Evolutionary conservation across 805 yeast species (phyloP), one percentile per base, ranked within the genome.

Genomic region (Zygoascus biomembranicola): DNA sequence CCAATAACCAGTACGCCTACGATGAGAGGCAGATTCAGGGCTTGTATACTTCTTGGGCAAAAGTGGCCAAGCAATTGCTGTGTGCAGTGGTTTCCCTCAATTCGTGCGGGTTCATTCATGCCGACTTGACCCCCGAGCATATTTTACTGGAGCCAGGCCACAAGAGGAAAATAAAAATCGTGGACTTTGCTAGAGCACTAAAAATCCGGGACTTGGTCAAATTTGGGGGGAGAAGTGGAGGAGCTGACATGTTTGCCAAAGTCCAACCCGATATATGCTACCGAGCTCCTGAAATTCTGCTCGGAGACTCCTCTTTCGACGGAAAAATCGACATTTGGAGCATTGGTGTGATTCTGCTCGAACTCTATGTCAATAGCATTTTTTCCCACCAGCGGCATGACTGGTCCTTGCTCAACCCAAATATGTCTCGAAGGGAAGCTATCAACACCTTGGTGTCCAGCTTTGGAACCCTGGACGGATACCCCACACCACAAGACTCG

Each of bases 311-410:
- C 52, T 90, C 95, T 14, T 94, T 94, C 66, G 89, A 87, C 61
- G 97, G 96, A 20, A 90, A 89, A 69, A 97, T 89, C 35, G 99
- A 94, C 70, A 85, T 90, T 43, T 94, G 99, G 99, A 89, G 97
- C 0, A 81, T 96, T 62, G 99, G 99, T 55, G 90, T 94, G 23
- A 94, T 94, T 52, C 72, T 94, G 23, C 44, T 42, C 19, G 44
- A 42, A 9, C 20, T 42, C 5, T 42, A 42, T 18, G 16, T 42
- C 11, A 42, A 42, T 18, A 42, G 20, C 16, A 42, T 42, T 16
- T 42, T 42, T 20, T 42, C 44, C 4, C 39, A 35, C 13, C 44
- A 42, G 16, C 20, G 26, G 8, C 44, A 42, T 18, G 26, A 19
- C 44, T 42, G 44, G 44, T 18, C 44, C 4, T 19, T 42, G 26